Base-by-base conservation (phyloP, 2,329 filamentous ascomycete species). In the Claviceps sp. region DNA sequence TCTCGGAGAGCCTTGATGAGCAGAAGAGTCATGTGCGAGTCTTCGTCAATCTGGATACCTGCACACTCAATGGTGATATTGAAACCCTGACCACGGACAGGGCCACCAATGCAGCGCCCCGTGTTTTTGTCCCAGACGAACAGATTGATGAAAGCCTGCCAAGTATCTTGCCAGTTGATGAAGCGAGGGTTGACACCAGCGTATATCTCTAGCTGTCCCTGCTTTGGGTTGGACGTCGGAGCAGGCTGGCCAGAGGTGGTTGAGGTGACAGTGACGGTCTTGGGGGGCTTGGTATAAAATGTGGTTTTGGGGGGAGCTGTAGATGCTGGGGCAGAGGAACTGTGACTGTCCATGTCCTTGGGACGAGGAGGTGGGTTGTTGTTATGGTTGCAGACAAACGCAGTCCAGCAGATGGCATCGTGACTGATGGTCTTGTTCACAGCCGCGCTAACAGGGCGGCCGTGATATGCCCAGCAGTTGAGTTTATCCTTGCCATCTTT, bases 381-480 rank as follows among this genome's bases (percentile, higher is more conserved):
- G 22, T 68, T 62, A 14, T 64, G 61, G 48, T 71, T 70, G 59
- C 69, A 71, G 54, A 71, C 65, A 57, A 71, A 71, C 3, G 69
- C 69, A 41, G 67, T 67, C 60, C 67, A 63, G 56, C 69, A 71
- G 50, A 68, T 60, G 8, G 68, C 64, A 47, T 70, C 63, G 34
- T 64, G 51, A 30, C 62, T 70, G 54, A 62, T 56, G 19, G 69
- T 71, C 57, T 64, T 65, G 59, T 70, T 69, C 57, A 67, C 58
- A 49, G 66, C 66, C 8, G 62, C 58, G 50, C 69, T 69, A 50
- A 71, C 56, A 4, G 67, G 67, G 7, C 65, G 67, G 40, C 67
- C 68, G 51, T 66, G 69, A 50, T 71, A 71, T 19, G 69, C 68
- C 64, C 66, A 71, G 59, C 69, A 71, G 54, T 62, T 68, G 51